Evolutionary conservation across 2,329 filamentous ascomycete genomes (phyloP), one percentile per base, ranked within the genome.

Genomic region (Xylaria sp.): DNA sequence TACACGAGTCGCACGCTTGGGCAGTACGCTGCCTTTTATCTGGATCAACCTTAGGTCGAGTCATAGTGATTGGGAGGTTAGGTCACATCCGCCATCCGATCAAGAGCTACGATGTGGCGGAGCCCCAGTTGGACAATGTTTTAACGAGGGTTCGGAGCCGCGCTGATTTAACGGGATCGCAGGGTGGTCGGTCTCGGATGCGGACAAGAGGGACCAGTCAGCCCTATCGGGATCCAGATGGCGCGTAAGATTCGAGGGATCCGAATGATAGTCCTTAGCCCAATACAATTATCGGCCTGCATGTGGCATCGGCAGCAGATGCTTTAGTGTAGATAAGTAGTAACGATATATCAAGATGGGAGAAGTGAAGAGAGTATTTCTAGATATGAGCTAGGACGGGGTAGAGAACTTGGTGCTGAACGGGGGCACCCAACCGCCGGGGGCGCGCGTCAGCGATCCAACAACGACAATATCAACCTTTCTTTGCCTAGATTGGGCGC

Each of bases 1-100:
- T 90, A 81, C 89, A 91, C 70, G 82, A 86, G 71, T 89, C 86
- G 77, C 89, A 91, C 48, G 89, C 89, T 72, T 88, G 85, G 30
- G 86, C 86, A 60, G 85, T 90, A 73, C 89, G 85, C 79, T 88
- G 86, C 71, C 89, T 84, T 78, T 89, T 87, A 71, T 90, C 86
- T 72, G 84, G 83, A 36, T 85, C 82, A 68, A 89, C 85, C 77
- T 83, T 87, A 59, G 83, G 83, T 73, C 86, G 83, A 72, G 85
- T 85, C 87, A 79, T 79, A 70, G 71, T 76, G 72, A 66, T 74
- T 71, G 67, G 48, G 67, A 72, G 53, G 64, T 71, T 64, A 75
- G 75, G 74, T 78, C 71, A 76, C 76, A 78, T 78, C 75, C 77
- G 76, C 75, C 75, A 78, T 78, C 75, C 76, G 75, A 77, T 68